Evolutionary conservation across 768 basidiomycete species (phyloP), one percentile per base, ranked within the genome.

Genomic region (Phylloporus arenicola): DNA sequence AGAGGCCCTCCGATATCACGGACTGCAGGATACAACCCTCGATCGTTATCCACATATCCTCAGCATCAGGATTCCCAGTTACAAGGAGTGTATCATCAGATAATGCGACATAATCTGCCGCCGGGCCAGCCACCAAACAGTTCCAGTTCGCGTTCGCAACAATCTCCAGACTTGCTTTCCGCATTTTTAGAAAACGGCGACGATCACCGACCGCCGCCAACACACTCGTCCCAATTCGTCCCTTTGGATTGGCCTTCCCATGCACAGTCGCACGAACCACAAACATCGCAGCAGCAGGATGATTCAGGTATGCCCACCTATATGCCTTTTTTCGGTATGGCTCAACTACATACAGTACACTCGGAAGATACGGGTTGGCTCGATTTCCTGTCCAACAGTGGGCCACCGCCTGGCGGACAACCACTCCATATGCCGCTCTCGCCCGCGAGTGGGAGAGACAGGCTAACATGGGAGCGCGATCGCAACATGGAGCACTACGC

Each of bases 241-340:
- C 41, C 68, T 27, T 20, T 69, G n/a, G 68, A 69, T 45, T 69
- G 68, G 68, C 68, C 68, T 17, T 63, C 69, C 6, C 68, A 69
- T 47, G 56, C 53, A 8, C 48, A 65, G 3, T 44, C 59, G n/a
- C 67, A 59, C 37, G 58, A 53, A 39, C 53, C 50, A 19, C 67
- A 55, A 47, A 25, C 42, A 31, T 38, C 56, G 16, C 53, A 57
- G 30, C 48, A 54, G 43, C 64, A 55, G 25, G 64, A 69, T 40
- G 61, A 64, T 44, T 50, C 59, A 47, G 64, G 64, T 64, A 39
- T 14, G 57, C 41, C 2, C 11, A 11, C 19, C 34, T 14, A 4
- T 20, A 4, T 30, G 14, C 9, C 4, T 20, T 12, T n/a, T 20
- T 10, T 43, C 7, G 24, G 17, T 27, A 11, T 16, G 22, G 51